Conservation (phyloP, 306 rosid genomes). For the Dryas octopetala region DNA sequence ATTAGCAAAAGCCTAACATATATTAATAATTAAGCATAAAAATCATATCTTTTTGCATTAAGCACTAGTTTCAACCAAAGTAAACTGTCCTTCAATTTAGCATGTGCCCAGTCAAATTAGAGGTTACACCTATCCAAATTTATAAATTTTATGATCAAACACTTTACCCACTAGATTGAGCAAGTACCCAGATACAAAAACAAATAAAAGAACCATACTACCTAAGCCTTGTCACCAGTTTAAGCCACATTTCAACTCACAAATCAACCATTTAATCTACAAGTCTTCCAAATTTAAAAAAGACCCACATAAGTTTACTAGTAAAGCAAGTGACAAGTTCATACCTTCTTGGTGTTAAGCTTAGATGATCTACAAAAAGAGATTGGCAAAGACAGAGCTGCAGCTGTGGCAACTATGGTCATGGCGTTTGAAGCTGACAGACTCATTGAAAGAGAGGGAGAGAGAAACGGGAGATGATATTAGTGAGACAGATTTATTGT, state of each 20-base stretch:
- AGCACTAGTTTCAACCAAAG: background rate
- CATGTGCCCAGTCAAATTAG: background rate
- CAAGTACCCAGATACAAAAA: background rate
- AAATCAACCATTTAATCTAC: background rate
- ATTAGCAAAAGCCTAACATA: background rate
- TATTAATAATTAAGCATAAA: background rate
- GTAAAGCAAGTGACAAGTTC: background rate
- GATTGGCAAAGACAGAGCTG: slow-evolving; percentile 68
- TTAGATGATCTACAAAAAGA: slow-evolving; percentile 49
- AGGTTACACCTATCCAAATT: slow-evolving; percentile 2
- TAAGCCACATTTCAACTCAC: slow-evolving; percentile 11
- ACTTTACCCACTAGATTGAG: slow-evolving; percentile 1
- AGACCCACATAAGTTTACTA: slow-evolving; percentile 3
- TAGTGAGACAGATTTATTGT: slow-evolving; percentile 17
- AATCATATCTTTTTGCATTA: background rate
- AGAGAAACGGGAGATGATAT: slow-evolving; percentile 21
- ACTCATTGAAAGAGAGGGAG: background rate
- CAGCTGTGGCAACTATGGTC: slow-evolving; percentile 77
- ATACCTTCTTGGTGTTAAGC: slow-evolving; percentile 62
- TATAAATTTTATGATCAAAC: background rate
- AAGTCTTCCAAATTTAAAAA: background rate
- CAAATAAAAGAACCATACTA: background rate
- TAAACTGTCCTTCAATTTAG: background rate
- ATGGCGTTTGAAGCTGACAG: slow-evolving; percentile 51
- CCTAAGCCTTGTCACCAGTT: background rate